Evolutionary conservation across 164 flowering plant species (phyloP).

Genomic region (Stephania japonica): DNA sequence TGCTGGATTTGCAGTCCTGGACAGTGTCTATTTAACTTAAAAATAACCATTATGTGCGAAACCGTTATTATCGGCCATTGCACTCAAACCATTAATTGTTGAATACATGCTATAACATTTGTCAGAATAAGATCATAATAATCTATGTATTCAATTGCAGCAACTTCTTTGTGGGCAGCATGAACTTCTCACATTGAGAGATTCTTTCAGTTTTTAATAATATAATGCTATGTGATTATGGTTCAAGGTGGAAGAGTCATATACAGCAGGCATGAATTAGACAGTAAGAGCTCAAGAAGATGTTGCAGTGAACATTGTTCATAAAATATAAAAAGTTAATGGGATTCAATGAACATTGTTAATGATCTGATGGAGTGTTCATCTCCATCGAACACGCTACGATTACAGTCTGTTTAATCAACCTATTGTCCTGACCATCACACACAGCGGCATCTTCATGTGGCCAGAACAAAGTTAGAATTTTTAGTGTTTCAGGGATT

Average conservation of each 20-base stretch:
- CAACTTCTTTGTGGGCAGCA: background rate
- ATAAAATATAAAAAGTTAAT: too few relatives aligned
- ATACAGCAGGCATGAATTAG: too few relatives aligned
- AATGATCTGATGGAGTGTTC: background rate
- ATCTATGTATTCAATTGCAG: background rate
- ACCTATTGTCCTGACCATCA: background rate
- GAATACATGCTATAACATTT: background rate
- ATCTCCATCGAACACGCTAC: background rate
- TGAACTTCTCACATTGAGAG: background rate
- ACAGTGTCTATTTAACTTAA: conserved; percentile 63
- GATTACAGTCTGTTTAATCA: background rate
- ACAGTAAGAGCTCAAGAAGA: too few relatives aligned
- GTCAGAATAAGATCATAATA: background rate
- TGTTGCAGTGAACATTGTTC: too few relatives aligned
- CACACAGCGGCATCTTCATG: background rate
- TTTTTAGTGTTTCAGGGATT: background rate
- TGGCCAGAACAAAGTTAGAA: background rate
- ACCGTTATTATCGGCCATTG: background rate
- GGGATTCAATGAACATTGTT: too few relatives aligned
- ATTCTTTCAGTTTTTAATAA: too few relatives aligned
- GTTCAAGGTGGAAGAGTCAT: too few relatives aligned
- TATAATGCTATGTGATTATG: too few relatives aligned
- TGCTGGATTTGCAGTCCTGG: conserved; percentile 89
- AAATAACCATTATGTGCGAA: conserved; percentile 7
- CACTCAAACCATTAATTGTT: background rate